Evolutionary conservation across 345 rosid species (phyloP), one percentile per base, ranked within the genome.

Genomic region (Cardiospermum halicacabum): DNA sequence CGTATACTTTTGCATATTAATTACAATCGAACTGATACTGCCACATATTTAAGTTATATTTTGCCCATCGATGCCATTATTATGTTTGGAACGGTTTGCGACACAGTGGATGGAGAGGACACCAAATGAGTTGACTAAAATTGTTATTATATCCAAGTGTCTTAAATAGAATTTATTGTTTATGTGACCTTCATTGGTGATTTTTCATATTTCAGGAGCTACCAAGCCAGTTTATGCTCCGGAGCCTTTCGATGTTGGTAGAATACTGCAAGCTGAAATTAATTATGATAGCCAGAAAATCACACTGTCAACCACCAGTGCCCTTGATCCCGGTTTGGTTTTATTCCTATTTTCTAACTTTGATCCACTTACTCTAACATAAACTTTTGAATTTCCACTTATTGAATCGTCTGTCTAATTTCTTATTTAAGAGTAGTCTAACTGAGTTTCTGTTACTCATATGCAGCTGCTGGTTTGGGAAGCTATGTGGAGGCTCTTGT

Each of bases 401-500:
- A 47, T 53, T 36, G 24, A 27, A 19, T n/a, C 11, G 51, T 16
- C 24, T 59, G 31, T 53, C 58, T 65, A 50, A 42, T 73, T 45
- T 15, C 0, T 25, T 37, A 54, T 65, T 10, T 57, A 26, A 36
- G 60, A 51, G 66, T 42, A 13, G 31, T 64, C 13, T 53, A 19
- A 55, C 57, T 62, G 4, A 77, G 39, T 73, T 43, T 72, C 72
- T 61, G 70, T 65, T 74, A 53, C 32, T 76, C 70, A 57, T 72
- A 65, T 72, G 67, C 85, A 94, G 99, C 93, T 82, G 87, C 99
- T 68, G 96, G 97, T 62, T 77, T 94, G 72, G 97, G 99, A 74
- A 89, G 84, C 86, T 87, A 91, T 65, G 96, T 94, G 62, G 99
- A 94, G 80, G 91, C 96, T 18, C 89, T 89, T 71, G 90, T 89